A percentile compares a stretch with the other conserved stretches of the same genome.
These are phyloP conservation scores for Lactarius pseudohatsudake DNA, from an alignment of 768 basidiomycete species.

Conservation along the genomic window DNA sequence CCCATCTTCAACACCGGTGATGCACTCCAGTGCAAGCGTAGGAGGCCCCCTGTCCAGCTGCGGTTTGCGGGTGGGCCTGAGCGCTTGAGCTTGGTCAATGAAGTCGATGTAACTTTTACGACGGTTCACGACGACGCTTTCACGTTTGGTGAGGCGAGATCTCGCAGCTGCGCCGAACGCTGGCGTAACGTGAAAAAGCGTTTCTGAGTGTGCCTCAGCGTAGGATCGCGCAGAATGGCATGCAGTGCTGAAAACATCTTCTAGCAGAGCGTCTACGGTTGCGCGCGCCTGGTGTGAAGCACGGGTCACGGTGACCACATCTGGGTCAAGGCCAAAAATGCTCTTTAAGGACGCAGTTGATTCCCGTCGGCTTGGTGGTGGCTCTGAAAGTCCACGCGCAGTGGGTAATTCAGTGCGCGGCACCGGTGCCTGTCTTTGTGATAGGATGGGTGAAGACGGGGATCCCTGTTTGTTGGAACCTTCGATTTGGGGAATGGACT, in stretches of 20 bases:
- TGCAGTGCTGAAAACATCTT: slow-evolving; percentile 77
- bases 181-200: slow-evolving; percentile 60
- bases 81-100: slow-evolving; percentile 4
- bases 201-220: slow-evolving; percentile 60
- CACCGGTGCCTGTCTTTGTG: slow-evolving; percentile 8
- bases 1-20: slow-evolving; percentile 5
- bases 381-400: slow-evolving; percentile 18
- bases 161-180: slow-evolving; percentile 58
- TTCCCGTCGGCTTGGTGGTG: slow-evolving; percentile 45
- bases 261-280: slow-evolving; percentile 73
- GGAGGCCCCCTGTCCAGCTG: slow-evolving; percentile 10
- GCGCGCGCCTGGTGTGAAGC: slow-evolving; percentile 63
- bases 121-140: slow-evolving; percentile 67
- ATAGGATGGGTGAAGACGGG: slow-evolving; percentile 11
- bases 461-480: slow-evolving; percentile 8
- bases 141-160: slow-evolving; percentile 60
- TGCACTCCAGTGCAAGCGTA: slow-evolving; percentile 18
- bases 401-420: slow-evolving; percentile 13
- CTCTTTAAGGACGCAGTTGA: slow-evolving; percentile 64
- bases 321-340: slow-evolving; percentile 57
- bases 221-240: slow-evolving; percentile 68
- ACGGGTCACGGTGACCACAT: slow-evolving; percentile 63
- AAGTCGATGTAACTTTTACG: slow-evolving; percentile 46
- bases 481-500: slow-evolving; percentile 36
- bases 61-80: slow-evolving; percentile 5